Evolutionary conservation across 331 rosid genomes (phyloP).

Genomic region (Acacia pycnantha): DNA sequence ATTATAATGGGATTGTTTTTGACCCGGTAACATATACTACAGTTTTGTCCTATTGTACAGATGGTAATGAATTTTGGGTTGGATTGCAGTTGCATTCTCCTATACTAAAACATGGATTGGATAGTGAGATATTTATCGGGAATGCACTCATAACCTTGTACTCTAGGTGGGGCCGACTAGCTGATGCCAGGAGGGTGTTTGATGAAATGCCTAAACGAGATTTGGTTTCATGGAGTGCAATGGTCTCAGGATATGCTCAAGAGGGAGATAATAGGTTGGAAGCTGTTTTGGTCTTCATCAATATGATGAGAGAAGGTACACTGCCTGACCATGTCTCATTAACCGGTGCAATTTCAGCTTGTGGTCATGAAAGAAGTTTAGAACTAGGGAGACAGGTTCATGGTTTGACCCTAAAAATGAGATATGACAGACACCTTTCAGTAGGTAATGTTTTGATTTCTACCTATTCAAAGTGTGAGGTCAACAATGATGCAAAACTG

Average conservation of each 20-base stretch:
- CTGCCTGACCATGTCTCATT: slow-evolving; percentile 71
- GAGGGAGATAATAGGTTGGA: slow-evolving; percentile 67
- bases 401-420: slow-evolving; percentile 58
- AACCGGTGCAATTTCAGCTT: slow-evolving; percentile 78
- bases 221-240: slow-evolving; percentile 81
- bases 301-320: slow-evolving; percentile 69
- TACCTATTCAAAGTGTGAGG: slow-evolving; percentile 67
- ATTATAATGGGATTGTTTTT: slow-evolving; percentile 51
- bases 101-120: slow-evolving; percentile 54
- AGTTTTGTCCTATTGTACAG: slow-evolving; percentile 61
- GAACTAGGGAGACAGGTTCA: slow-evolving; percentile 74
- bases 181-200: slow-evolving; percentile 67
- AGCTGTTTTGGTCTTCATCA: slow-evolving; percentile 50
- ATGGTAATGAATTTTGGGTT: slow-evolving; percentile 46
- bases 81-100: slow-evolving; percentile 75
- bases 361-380: slow-evolving; percentile 64
- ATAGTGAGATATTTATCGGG: slow-evolving; percentile 66
- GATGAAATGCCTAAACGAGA: slow-evolving; percentile 68
- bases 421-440: slow-evolving; percentile 56
- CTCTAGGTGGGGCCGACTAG: slow-evolving; percentile 56
- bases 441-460: slow-evolving; percentile 87
- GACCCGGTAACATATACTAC: slow-evolving; percentile 74
- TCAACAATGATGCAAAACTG: slow-evolving; percentile 54
- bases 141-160: slow-evolving; percentile 80
- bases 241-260: slow-evolving; percentile 79